Evolutionary conservation across 192 early-diverging fungal species (phyloP).

Genomic region (Phlyctochytrium arcticum): DNA sequence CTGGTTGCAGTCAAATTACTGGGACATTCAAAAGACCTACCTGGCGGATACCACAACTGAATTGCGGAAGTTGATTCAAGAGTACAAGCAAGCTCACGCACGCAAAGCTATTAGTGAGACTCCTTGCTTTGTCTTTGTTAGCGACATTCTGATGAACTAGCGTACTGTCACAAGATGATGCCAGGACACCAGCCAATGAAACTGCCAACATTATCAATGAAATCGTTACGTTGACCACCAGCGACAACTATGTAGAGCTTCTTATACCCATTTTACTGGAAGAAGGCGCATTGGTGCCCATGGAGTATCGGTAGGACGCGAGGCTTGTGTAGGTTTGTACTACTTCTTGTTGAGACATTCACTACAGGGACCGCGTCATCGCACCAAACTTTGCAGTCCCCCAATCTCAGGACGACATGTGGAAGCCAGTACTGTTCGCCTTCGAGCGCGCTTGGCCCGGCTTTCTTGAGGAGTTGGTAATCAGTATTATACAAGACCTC

Average conservation of each 20-base stretch:
- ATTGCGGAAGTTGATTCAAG: conserved; percentile 9
- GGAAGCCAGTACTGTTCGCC: conserved; percentile 19
- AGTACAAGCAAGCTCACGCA: conserved; percentile 6
- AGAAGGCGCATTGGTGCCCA: conserved; percentile 33
- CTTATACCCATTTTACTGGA: conserved; percentile 32
- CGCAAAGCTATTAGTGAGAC: too few relatives aligned
- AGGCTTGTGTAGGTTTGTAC: background rate
- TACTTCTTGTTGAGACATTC: background rate
- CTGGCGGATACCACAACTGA: conserved; percentile 24
- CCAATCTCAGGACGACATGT: conserved; percentile 3
- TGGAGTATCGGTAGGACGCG: background rate
- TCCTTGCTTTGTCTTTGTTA: too few relatives aligned
- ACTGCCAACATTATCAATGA: conserved; percentile 10
- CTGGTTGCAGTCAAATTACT: conserved; percentile 50
- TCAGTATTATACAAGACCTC: background rate
- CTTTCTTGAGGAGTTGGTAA: conserved; percentile 36
- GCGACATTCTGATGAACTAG: too few relatives aligned
- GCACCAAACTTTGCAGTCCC: conserved; percentile 1
- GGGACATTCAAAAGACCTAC: conserved; percentile 38
- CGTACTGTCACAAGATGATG: background rate
- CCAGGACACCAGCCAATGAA: background rate
- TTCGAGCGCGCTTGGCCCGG: conserved; percentile 40
- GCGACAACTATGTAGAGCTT: conserved; percentile 36
- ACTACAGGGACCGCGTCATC: background rate
- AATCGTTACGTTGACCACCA: conserved; percentile 16